Conservation (phyloP, 192 early-diverging fungal species). For the Linnemannia zychae region DNA sequence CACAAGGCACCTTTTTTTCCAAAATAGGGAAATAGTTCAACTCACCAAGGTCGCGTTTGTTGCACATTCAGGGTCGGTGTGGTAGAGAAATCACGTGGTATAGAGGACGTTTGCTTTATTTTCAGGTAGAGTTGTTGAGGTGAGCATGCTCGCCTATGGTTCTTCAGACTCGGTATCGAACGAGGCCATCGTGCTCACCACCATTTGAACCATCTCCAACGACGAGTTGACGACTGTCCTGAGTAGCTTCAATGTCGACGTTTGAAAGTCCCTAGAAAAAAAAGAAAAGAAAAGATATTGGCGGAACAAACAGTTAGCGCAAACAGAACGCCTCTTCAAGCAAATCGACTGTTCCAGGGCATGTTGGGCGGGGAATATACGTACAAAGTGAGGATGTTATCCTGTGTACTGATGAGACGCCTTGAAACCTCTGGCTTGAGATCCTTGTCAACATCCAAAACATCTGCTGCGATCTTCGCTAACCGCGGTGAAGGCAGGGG, state of each 20-base stretch:
- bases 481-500: conserved; percentile 47
- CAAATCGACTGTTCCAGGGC: no score
- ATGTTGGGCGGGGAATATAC: neutral
- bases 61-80: no score
- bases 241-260: conserved; percentile 46
- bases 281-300: neutral
- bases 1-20: no score
- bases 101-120: no score
- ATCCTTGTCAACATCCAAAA: conserved; percentile 55
- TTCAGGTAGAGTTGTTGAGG: neutral
- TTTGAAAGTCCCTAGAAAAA: conserved; percentile 37
- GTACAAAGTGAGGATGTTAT: conserved; percentile 41
- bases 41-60: no score
- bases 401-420: conserved; percentile 41
- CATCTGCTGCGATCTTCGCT: conserved; percentile 52
- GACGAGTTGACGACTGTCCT: conserved; percentile 53
- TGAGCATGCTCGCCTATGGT: neutral
- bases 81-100: no score
- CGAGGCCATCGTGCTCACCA: conserved; percentile 46
- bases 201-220: conserved; percentile 53
- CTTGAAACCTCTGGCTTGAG: conserved; percentile 51
- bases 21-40: no score
- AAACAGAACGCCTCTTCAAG: no score
- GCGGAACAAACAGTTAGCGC: neutral
- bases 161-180: conserved; percentile 40